Evolutionary conservation across 208 protist species (phyloP).

Genomic region (Wallacemonas collosoma): DNA sequence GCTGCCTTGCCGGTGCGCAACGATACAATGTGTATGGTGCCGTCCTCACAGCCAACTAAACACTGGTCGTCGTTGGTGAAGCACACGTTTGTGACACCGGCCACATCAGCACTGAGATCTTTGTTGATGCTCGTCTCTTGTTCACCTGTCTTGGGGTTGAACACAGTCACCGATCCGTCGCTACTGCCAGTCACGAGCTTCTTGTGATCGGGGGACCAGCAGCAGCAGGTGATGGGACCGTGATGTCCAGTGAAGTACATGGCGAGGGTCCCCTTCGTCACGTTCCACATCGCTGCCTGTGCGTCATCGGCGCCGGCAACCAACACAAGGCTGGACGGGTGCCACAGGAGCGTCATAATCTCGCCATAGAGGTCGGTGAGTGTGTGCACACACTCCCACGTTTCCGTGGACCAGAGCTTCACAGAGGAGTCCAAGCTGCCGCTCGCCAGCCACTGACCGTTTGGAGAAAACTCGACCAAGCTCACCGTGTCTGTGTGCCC

Average conservation of each 20-base stretch:
- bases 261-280: slow-evolving; percentile 78
- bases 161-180: slow-evolving; percentile 90
- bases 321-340: slow-evolving; percentile 91
- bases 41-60: slow-evolving; percentile 84
- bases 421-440: slow-evolving; percentile 76
- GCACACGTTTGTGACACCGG: slow-evolving; percentile 63
- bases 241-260: slow-evolving; percentile 94
- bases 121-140: slow-evolving; percentile 61
- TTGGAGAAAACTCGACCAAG: slow-evolving; percentile 79
- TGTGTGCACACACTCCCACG: slow-evolving; percentile 74
- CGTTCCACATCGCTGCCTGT: slow-evolving; percentile 95
- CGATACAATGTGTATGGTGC: slow-evolving; percentile 78
- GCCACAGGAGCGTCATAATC: slow-evolving; percentile 90
- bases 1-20: slow-evolving; percentile 69
- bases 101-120: slow-evolving; percentile 75
- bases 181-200: slow-evolving; percentile 90
- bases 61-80: slow-evolving; percentile 73
- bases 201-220: slow-evolving; percentile 90
- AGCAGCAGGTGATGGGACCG: slow-evolving; percentile 76
- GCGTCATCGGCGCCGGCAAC: slow-evolving; percentile 89
- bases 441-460: slow-evolving; percentile 77
- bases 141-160: slow-evolving; percentile 90
- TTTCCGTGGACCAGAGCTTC: slow-evolving; percentile 70
- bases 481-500: slow-evolving; percentile 86
- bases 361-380: slow-evolving; percentile 88